Evolutionary conservation across 2,329 filamentous ascomycete genomes (phyloP).

Genomic region (Lecanosticta acicola): DNA sequence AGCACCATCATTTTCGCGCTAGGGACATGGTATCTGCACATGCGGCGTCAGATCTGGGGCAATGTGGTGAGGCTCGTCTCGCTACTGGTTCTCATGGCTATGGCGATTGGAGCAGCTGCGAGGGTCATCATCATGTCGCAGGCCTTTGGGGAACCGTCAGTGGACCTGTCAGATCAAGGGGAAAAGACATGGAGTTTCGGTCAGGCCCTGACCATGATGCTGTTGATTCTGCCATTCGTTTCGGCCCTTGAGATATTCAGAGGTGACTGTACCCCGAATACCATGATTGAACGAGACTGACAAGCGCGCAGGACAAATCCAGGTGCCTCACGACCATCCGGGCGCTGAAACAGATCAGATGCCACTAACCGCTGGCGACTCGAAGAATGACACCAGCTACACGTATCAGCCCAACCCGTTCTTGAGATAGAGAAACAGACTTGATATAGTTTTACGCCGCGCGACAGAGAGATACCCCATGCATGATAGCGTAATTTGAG

Average conservation of each 20-base stretch:
- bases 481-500: too few species aligned
- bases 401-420: constrained; percentile 17
- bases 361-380: constrained; percentile 12
- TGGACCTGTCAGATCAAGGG: constrained; percentile 47
- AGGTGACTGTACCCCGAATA: constrained; percentile 38
- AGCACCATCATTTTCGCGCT: constrained; percentile 55
- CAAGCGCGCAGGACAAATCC: constrained; percentile 16
- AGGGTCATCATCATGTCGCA: constrained; percentile 55
- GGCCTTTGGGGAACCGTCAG: constrained; percentile 53
- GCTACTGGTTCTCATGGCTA: constrained; percentile 46
- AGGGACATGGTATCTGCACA: constrained; percentile 61
- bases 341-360: constrained; percentile 15
- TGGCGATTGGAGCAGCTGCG: constrained; percentile 54
- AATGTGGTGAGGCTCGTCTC: constrained; percentile 51
- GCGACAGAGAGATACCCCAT: too few species aligned
- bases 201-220: constrained; percentile 54
- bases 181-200: constrained; percentile 60
- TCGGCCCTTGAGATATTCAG: constrained; percentile 55
- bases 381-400: constrained; percentile 11
- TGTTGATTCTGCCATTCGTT: constrained; percentile 56
- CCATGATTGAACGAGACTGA: neutral
- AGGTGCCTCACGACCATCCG: constrained; percentile 14
- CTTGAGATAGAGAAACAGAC: constrained; percentile 9
- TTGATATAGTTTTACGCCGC: too few species aligned
- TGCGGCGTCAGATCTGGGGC: constrained; percentile 50